Base-by-base conservation (phyloP, 2,329 filamentous ascomycete genomes). In the Plectosphaerella plurivora region DNA sequence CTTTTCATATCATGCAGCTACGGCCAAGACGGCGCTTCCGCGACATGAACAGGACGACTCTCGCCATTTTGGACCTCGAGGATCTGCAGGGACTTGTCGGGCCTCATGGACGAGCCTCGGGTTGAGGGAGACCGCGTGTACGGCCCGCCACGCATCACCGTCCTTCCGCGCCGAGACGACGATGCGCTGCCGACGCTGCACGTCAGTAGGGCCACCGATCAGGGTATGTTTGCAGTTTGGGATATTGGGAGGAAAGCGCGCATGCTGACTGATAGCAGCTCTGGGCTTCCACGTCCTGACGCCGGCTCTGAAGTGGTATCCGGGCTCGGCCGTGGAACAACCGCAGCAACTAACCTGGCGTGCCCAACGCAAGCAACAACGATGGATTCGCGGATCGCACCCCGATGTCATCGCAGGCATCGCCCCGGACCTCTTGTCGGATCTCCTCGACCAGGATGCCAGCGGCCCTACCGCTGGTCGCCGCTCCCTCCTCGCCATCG, bases 401-500 rank as follows among this genome's bases (percentile, higher is more conserved):
- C 79, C 81, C 1, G 77, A 81, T 53, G 76, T 76, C 3, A 71
- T 71, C 50, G 61, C 74, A 48, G 73, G 71, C 20, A 69, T 70
- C 11, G n/a, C 41, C 35, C 58, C 63, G 0, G 62, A 5, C 55
- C 71, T 5, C 60, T 62, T 4, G 6, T 50, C 48, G n/a, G 61
- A 60, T 1, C 56, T 68, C 3, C 59, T 66, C 49, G 57, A 60
- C 52, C 53, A 63, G 14, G 51, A 61, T 2, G 65, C 69, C 9
- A 60, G 63, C 0, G 49, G 62, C 1, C 42, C 52, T 4, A 59
- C 55, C 39, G 50, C 37, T 16, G 51, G 46, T 15, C 57, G 56
- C n/a, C 41, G 41, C 10, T 57, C 68, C 10, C 63, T 86, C 5
- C 71, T 89, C 20, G 76, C 78, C 2, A 70, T 82, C 25, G 85